Evolutionary conservation across 164 flowering plant species (phyloP).

Genomic region (Sedum album): DNA sequence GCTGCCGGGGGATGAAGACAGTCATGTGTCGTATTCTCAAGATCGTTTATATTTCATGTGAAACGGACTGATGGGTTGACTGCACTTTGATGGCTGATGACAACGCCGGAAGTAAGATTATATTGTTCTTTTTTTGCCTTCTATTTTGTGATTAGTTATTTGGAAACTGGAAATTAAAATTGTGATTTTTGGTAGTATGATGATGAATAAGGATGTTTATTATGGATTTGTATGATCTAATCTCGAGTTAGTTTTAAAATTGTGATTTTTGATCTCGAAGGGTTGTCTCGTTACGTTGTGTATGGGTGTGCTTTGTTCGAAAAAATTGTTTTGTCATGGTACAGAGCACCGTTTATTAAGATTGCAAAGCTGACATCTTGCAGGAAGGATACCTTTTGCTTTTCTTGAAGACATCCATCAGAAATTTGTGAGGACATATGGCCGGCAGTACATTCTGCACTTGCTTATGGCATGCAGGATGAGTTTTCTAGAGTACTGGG

Average conservation of each 20-base stretch:
- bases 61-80: slow-evolving; percentile 52
- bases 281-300: no score
- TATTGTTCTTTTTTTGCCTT: no score
- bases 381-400: slow-evolving; percentile 93
- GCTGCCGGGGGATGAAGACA: slow-evolving; percentile 34
- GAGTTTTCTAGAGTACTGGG: slow-evolving; percentile 89
- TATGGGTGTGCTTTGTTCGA: no score
- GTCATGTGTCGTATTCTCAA: slow-evolving; percentile 42
- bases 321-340: no score
- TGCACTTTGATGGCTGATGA: slow-evolving; percentile 58
- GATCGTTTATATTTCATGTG: slow-evolving; percentile 49
- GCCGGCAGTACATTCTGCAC: slow-evolving; percentile 79
- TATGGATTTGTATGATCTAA: background rate
- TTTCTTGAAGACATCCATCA: slow-evolving; percentile 95
- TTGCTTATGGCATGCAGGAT: slow-evolving; percentile 91
- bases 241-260: no score
- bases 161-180: background rate
- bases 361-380: no score
- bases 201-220: background rate
- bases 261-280: background rate
- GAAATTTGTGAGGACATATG: slow-evolving; percentile 88
- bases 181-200: background rate
- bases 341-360: no score
- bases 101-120: slow-evolving; percentile 35
- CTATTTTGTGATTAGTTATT: no score